Percentiles rank a stretch among this genome's conserved stretches.
phyloP scores from a whole-genome alignment of 306 rosid species.

The Malus orientalis region DNA sequence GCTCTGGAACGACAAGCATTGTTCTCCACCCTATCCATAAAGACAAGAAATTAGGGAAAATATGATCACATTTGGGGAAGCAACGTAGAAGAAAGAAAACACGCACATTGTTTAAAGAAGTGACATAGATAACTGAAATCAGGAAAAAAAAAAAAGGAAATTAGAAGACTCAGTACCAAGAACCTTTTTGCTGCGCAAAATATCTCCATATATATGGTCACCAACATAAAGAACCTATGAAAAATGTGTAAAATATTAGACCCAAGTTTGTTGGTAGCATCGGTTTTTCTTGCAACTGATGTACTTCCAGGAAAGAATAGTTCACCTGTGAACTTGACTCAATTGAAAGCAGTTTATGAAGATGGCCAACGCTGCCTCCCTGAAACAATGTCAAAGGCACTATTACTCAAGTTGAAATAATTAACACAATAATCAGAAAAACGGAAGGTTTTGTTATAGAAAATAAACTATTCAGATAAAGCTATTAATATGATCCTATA shows the following conservation, averaged over 20 bases:
- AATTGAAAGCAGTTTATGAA: conserved; percentile 80
- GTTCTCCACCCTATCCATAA: conserved; percentile 88
- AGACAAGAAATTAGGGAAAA: background rate
- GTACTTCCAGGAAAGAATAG: background rate
- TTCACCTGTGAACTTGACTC: conserved; percentile 92
- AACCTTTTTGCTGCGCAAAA: conserved; percentile 94
- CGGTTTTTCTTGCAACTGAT: background rate
- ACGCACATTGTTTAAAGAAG: background rate
- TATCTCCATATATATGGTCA: conserved; percentile 97
- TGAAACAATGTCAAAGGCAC: conserved; percentile 30
- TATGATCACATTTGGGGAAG: background rate
- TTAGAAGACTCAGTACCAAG: conserved; percentile 54
- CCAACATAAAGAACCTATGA: conserved; percentile 94
- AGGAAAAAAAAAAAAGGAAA: background rate
- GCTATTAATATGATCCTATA: background rate
- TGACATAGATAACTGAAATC: background rate
- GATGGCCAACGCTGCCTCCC: conserved; percentile 96
- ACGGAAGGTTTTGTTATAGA: background rate
- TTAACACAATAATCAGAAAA: background rate
- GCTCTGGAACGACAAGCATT: conserved; percentile 98
- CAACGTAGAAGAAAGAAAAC: background rate
- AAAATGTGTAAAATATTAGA: background rate
- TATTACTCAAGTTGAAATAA: conserved; percentile 1
- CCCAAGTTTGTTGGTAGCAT: background rate
- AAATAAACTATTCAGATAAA: background rate